These are phyloP conservation scores for Nakazawaea sp. DNA, from an alignment of 805 yeast species.

Conservation along the genomic window DNA sequence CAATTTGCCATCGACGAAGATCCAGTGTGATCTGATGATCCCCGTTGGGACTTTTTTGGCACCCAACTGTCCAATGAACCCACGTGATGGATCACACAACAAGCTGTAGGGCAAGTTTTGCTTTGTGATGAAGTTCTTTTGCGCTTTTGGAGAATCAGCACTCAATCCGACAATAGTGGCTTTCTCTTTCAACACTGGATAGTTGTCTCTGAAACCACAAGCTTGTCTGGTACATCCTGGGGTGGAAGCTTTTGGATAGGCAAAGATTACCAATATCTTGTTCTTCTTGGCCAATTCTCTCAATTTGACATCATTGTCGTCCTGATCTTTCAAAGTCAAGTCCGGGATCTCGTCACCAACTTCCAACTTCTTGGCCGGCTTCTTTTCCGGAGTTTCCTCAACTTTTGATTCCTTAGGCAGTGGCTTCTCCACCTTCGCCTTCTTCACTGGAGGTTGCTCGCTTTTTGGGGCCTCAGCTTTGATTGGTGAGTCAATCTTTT, in stretches of 20 bases:
- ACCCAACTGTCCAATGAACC: conserved; percentile 68
- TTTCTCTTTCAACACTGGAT: conserved; percentile 41
- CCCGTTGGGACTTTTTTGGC: conserved; percentile 78
- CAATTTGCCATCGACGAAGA: conserved; percentile 73
- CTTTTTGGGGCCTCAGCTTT: background rate
- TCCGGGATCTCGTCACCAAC: conserved; percentile 67
- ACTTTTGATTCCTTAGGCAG: background rate
- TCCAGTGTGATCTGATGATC: conserved; percentile 86
- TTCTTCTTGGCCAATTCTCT: conserved; percentile 21
- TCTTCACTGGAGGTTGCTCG: background rate
- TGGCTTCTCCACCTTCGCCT: background rate
- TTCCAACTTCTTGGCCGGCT: conserved; percentile 19
- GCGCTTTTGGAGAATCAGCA: conserved; percentile 76
- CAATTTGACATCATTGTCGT: conserved; percentile 23
- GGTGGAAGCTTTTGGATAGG: conserved; percentile 89
- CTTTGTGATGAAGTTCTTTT: conserved; percentile 66
- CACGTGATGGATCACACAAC: conserved; percentile 67
- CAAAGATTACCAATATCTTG: conserved; percentile 48
- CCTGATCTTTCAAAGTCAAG: conserved; percentile 58
- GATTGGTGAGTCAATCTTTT: background rate
- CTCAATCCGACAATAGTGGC: conserved; percentile 74
- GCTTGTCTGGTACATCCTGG: conserved; percentile 98
- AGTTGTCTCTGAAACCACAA: conserved; percentile 74
- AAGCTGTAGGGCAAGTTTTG: conserved; percentile 69
- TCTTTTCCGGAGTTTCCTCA: background rate